These are phyloP conservation scores for Kluyveromyces lactis DNA, from an alignment of 805 yeast species.

Conservation along the genomic window DNA sequence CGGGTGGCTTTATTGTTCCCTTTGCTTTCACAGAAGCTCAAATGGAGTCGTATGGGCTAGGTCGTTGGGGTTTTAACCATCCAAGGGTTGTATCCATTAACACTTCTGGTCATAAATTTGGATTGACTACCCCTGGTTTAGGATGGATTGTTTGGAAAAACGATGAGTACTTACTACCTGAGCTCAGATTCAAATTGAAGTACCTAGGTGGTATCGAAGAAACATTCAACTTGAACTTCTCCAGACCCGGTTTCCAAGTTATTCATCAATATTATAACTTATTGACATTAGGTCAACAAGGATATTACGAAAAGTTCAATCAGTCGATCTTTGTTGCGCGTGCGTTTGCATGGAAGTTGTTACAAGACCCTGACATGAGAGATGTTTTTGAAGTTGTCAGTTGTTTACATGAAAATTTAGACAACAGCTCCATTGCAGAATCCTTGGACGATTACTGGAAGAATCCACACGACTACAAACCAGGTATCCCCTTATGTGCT, in stretches of 20 bases:
- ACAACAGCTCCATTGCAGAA: conserved; percentile 10
- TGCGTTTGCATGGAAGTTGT: conserved; percentile 35
- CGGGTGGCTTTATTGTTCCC: conserved; percentile 87
- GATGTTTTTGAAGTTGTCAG: conserved; percentile 67
- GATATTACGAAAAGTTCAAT: conserved; percentile 57
- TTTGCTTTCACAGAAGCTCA: conserved; percentile 63
- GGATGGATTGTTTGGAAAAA: conserved; percentile 90
- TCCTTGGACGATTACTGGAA: conserved; percentile 22
- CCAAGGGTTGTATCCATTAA: conserved; percentile 77
- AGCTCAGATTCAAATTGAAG: conserved; percentile 66
- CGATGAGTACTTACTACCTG: conserved; percentile 53
- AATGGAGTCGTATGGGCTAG: conserved; percentile 13
- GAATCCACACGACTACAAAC: conserved; percentile 43
- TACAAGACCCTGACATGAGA: conserved; percentile 54
- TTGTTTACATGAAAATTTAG: conserved; percentile 56
- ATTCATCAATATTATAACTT: conserved; percentile 82
- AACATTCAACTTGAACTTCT: conserved; percentile 78
- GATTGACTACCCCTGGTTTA: conserved; percentile 80
- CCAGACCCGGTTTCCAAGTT: conserved; percentile 89
- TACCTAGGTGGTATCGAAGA: conserved; percentile 87
- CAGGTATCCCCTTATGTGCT: conserved; percentile 87
- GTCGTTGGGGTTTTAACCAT: conserved; percentile 69
- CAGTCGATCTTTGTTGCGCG: conserved; percentile 68
- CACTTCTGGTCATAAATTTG: conserved; percentile 90
- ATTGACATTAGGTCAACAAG: conserved; percentile 59